Evolutionary conservation across 1,139 yeast species (phyloP), one percentile per base, ranked within the genome.

Genomic region (Trichomonascaceae sp.): DNA sequence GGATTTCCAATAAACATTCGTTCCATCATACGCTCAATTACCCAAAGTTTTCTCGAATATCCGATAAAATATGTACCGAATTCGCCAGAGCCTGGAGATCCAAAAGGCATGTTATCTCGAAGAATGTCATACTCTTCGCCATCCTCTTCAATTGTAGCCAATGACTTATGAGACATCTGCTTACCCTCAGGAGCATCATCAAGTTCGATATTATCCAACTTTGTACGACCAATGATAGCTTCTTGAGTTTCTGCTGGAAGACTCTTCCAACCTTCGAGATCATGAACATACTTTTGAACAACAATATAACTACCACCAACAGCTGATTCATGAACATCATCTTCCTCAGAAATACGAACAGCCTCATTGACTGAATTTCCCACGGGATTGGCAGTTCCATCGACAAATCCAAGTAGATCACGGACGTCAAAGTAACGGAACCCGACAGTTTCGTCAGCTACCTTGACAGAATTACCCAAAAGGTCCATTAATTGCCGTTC

Each of bases 41-140:
- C 55, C 24, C 52, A 24, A 10, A 59, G 60, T 13, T 30, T 13
- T 39, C 50, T 24, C 7, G 63, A 43, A 49, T 60, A 60, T 19
- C 60, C 63, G 44, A 60, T 60, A 48, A 60, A 60, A 49, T 54
- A 60, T 2, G 63, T 60, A 15, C 63, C 63, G 45, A 53, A 60
- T 53, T 59, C 63, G 20, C 55, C 55, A 18, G 56, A 46, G 1
- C 53, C 53, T 9, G 58, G 45, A 1, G 53, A 20, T 17, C 63
- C 63, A 51, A 60, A 60, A 10, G 63, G 63, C 63, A 60, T 59
- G 32, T 60, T 60, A 47, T 59, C 62, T 8, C 63, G 57, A 18
- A 60, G 44, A 45, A 60, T 59, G 43, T 57, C 60, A 43, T 54
- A 52, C 52, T 54, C 57, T 20, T 50, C 55, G 19, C 61, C 61